Base-by-base conservation (phyloP, 83 land plant genomes). In the Thuja plicata region DNA sequence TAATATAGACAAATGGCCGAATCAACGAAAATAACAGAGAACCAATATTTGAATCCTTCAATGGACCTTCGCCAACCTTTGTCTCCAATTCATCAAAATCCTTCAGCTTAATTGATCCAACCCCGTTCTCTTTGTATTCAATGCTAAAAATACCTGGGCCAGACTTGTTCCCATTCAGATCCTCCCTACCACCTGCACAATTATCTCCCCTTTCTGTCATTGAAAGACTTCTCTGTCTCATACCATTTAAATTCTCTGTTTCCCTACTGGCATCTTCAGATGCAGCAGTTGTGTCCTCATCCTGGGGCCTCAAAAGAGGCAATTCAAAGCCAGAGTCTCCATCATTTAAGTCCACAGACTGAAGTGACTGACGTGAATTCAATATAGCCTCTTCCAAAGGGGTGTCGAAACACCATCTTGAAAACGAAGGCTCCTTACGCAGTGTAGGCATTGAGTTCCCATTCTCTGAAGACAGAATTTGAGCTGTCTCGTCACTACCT, bases 1-100 rank as follows among this genome's bases (percentile, higher is more conserved):
- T 86, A 32, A 94, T 89, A 34, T 90, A 90, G 54, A 92, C 85
- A 77, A 94, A 84, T 13, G 96, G 93, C 74, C 89, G 92, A 85
- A 94, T 84, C 87, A 92, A 88, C 21, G 70, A 41, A 45, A 15
- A 41, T 27, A 45, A 1, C 48, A 81, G 13, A 19, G 84, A 45
- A 81, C 48, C 84, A 27, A 81, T 81, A 81, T 24, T 81, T 81
- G 84, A 81, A 37, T 88, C 34, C 91, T 24, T 81, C 54, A 37
- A 87, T 54, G n/a, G 86, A 34, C 21, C 87, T 46, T n/a, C 79
- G 45, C 57, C 52, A n/a, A 34, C 71, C 73, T 66, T 66, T 27
- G 9, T 66, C 27, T 66, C 73, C 73, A 66, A 66, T 27, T 74
- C 46, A 34, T 45, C n/a, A 34, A 37, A 32, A 87, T 46, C 84